A percentile compares a stretch with the other conserved stretches of the same genome.
Evolutionary conservation across 2,329 filamentous ascomycete genomes (phyloP).

Genomic region (Pyricularia sp.): DNA sequence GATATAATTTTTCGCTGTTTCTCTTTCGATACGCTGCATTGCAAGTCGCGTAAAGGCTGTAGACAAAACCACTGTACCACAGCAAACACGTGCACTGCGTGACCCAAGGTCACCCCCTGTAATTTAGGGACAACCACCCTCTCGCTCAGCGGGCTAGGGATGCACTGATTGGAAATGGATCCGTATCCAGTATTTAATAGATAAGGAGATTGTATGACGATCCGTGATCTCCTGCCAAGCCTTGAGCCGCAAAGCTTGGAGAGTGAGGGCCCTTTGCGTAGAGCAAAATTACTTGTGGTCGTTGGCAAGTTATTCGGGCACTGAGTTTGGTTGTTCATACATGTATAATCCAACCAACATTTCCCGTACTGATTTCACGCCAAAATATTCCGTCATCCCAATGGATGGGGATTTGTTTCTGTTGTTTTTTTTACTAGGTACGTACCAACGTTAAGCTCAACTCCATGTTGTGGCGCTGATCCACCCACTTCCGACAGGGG

Average conservation of each 20-base stretch:
- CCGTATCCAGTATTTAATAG: not conserved
- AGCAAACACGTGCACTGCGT: not conserved
- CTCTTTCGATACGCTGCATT: not conserved
- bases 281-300: not conserved
- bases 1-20: not conserved
- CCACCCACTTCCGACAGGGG: not conserved
- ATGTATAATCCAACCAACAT: not conserved
- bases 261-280: not conserved
- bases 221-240: not conserved
- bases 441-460: not conserved
- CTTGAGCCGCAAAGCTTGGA: not conserved
- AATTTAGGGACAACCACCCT: not conserved
- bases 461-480: not conserved
- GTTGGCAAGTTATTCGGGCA: not conserved
- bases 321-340: not conserved
- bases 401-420: not conserved
- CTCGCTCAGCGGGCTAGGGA: not conserved
- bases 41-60: not conserved
- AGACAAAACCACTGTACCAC: not conserved
- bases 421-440: not conserved
- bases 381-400: not conserved
- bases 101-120: not conserved
- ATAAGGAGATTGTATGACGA: not conserved
- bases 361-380: not conserved
- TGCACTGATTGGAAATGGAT: not conserved